These are phyloP conservation scores for Ascochyta viciae-villosae DNA, from an alignment of 2,329 filamentous ascomycete genomes.

Conservation along the genomic window DNA sequence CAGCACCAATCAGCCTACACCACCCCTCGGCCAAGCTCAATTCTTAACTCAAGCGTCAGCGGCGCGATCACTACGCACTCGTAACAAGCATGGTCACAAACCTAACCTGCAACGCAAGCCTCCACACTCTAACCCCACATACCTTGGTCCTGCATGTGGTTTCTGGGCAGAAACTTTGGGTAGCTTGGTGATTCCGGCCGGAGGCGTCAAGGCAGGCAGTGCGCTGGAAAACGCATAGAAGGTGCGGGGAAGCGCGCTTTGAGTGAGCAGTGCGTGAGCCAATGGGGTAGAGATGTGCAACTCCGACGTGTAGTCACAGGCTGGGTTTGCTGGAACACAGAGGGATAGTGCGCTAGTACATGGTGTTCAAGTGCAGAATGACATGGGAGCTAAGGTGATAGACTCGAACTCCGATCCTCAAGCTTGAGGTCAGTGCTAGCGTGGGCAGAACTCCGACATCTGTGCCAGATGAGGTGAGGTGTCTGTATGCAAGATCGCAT, in stretches of 20 bases:
- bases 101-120: not conserved
- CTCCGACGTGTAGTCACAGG: not conserved
- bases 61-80: not conserved
- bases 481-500: not conserved
- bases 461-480: not conserved
- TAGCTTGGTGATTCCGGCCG: constrained; percentile 4
- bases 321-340: not conserved
- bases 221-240: constrained; percentile 10
- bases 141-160: not conserved
- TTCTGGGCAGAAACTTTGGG: constrained; percentile 6
- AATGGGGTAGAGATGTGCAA: not conserved
- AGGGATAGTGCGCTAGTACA: not conserved
- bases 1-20: not conserved
- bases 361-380: not conserved
- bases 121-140: constrained; percentile 1
- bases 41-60: constrained; percentile 1
- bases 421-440: not conserved
- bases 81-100: not conserved
- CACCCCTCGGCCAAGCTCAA: not conserved
- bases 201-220: constrained; percentile 1
- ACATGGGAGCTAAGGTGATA: not conserved
- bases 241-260: constrained; percentile 4
- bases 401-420: not conserved
- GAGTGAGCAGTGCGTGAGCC: not conserved
- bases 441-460: not conserved